These are phyloP conservation scores for Oryza meyeriana DNA, from an alignment of 176 grass and related monocot genomes.

Conservation along the genomic window DNA sequence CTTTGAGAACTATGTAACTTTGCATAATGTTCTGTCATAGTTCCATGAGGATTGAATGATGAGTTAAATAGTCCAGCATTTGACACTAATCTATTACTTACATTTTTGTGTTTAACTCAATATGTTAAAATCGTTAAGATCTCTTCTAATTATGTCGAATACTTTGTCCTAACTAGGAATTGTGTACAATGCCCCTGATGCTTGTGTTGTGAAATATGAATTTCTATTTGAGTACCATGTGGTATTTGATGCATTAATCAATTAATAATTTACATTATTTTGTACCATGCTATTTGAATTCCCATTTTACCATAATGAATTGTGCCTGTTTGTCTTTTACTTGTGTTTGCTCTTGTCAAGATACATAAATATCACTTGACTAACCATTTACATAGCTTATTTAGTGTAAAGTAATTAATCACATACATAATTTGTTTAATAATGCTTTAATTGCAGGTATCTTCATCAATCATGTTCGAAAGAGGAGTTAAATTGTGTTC, in stretches of 20 bases:
- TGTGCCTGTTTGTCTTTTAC: too few species aligned
- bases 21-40: too few species aligned
- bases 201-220: too few species aligned
- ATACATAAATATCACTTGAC: background rate
- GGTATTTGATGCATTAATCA: background rate
- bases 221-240: too few species aligned
- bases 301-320: background rate
- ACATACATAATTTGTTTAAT: background rate
- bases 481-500: slow-evolving; percentile 63
- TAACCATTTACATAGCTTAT: background rate
- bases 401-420: background rate
- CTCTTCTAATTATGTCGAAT: background rate
- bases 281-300: background rate
- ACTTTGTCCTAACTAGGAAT: background rate
- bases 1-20: too few species aligned
- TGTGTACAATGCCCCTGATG: too few species aligned
- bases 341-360: background rate
- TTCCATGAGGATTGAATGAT: background rate
- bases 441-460: slow-evolving; percentile 48
- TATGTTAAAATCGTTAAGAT: background rate
- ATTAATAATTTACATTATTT: background rate
- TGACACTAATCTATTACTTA: background rate
- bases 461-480: slow-evolving; percentile 56
- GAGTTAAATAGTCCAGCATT: background rate
- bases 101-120: background rate